Conservation (phyloP, 2,329 filamentous ascomycete species). For the Tolypocladium sp. region DNA sequence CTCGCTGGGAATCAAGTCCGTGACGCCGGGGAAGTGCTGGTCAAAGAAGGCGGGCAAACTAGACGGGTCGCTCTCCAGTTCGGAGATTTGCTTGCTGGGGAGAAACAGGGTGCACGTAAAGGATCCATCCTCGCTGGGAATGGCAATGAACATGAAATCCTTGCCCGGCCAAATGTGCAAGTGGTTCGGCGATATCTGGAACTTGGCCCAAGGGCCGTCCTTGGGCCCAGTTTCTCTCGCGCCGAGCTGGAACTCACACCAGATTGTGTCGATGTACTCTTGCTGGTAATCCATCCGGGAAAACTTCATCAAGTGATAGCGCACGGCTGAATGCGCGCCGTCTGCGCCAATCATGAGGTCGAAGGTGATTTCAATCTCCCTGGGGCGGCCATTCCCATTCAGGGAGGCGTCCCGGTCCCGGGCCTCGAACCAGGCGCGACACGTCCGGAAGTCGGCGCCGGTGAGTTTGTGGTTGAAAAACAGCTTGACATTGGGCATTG, state of each 20-base stretch:
- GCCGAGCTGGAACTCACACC: slow-evolving; percentile 89
- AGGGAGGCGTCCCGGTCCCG: slow-evolving; percentile 23
- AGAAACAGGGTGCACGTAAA: slow-evolving; percentile 96
- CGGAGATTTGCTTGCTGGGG: slow-evolving; percentile 58
- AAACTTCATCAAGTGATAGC: slow-evolving; percentile 95
- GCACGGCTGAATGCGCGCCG: slow-evolving; percentile 83
- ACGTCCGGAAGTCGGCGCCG: slow-evolving; percentile 71
- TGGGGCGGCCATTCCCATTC: slow-evolving; percentile 34
- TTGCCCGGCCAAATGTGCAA: slow-evolving; percentile 95
- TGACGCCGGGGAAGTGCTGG: slow-evolving; percentile 77
- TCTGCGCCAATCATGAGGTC: slow-evolving; percentile 93
- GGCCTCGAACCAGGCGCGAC: slow-evolving; percentile 81
- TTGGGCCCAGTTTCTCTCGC: slow-evolving; percentile 27
- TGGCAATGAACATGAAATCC: slow-evolving; percentile 97
- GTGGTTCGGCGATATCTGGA: slow-evolving; percentile 82
- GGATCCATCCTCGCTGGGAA: slow-evolving; percentile 74
- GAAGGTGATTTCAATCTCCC: slow-evolving; percentile 76
- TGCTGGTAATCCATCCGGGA: slow-evolving; percentile 85
- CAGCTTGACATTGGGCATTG: slow-evolving; percentile 79
- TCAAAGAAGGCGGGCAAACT: slow-evolving; percentile 67
- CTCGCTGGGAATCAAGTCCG: slow-evolving; percentile 55
- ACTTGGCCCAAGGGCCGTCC: slow-evolving; percentile 35
- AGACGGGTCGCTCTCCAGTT: slow-evolving; percentile 54
- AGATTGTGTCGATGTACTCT: slow-evolving; percentile 90
- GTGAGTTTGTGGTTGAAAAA: slow-evolving; percentile 92